These are phyloP conservation scores for Linanthus parryae DNA, from an alignment of 148 eudicot species.

Conservation along the genomic window DNA sequence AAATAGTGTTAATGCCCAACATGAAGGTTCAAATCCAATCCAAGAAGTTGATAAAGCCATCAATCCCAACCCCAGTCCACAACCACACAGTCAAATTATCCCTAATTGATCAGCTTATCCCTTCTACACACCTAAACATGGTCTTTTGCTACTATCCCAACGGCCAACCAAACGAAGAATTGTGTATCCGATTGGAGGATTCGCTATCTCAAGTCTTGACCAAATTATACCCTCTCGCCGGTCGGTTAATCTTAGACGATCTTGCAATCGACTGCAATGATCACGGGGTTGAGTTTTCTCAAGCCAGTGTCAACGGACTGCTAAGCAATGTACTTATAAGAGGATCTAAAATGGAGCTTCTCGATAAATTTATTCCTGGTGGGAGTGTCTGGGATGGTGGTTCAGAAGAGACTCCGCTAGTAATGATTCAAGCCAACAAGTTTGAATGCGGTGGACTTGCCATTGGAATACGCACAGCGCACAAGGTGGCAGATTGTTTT, in stretches of 20 bases:
- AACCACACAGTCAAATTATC: conserved; percentile 15
- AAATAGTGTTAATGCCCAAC: not conserved
- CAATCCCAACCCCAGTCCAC: conserved; percentile 18
- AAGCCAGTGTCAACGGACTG: not conserved
- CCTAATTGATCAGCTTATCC: conserved; percentile 20
- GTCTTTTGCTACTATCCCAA: conserved; percentile 13
- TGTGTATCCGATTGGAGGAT: conserved; percentile 6
- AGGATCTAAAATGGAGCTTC: not conserved
- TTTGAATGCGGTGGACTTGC: conserved; percentile 10
- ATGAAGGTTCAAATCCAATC: conserved; percentile 5
- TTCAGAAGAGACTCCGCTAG: conserved; percentile 1
- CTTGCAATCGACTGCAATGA: conserved; percentile 8
- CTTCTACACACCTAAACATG: not conserved
- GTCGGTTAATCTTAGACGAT: conserved; percentile 10
- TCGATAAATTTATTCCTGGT: conserved; percentile 10
- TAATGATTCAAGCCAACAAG: conserved; percentile 3
- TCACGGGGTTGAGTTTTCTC: conserved; percentile 8
- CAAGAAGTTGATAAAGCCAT: conserved; percentile 20
- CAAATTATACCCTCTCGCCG: conserved; percentile 22
- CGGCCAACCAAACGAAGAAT: not conserved
- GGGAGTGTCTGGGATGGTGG: not conserved
- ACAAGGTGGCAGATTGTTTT: conserved; percentile 14
- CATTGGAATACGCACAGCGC: conserved; percentile 8
- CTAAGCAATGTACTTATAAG: not conserved
- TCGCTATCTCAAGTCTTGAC: conserved; percentile 13